Evolutionary conservation across 768 basidiomycete genomes (phyloP), one percentile per base, ranked within the genome.

Genomic region (Rhodotorula kratochvilovae): DNA sequence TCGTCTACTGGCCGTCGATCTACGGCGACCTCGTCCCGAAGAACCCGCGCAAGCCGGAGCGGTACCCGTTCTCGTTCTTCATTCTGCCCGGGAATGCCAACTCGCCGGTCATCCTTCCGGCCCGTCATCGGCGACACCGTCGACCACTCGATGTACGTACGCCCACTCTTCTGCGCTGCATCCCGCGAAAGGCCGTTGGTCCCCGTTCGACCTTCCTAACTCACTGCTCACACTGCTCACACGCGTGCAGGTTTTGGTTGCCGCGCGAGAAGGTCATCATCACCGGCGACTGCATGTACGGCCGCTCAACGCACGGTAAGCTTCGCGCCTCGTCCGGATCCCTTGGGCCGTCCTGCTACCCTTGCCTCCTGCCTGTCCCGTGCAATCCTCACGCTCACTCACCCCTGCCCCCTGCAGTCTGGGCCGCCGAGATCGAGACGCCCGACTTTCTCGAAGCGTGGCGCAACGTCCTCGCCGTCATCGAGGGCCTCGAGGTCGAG

Each of bases 401-500:
- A 8, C 23, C 21, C 19, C 21, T n/a, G n/a, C 17, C 3, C 46
- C 13, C 11, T 5, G 23, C 50, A 51, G 50, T 23, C 19, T 53
- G 63, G 63, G 63, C 43, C n/a, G 63, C 51, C n/a, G 63, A 65
- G 54, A 33, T 65, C 46, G 53, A 55, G 42, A 65, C 63, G 51
- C 36, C 51, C 19, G 53, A 35, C 23, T 31, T 65, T 23, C 55
- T 65, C 43, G 29, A 33, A 10, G 53, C 63, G 8, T 65, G 63
- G 63, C 23, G 43, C n/a, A 53, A 45, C 42, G 54, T 56, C 54
- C 36, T 65, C 27, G 27, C 5, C 29, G 43, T 65, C 29, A 65
- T 65, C 19, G 63, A 65, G 12, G 45, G 51, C 11, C 51, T 65
- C 33, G 51, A 65, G 25, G 36, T 56, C 39, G n/a, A 55, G 39